Evolutionary conservation across 495 filamentous ascomycete genomes (phyloP).

Genomic region (Endocarpon pusillum): DNA sequence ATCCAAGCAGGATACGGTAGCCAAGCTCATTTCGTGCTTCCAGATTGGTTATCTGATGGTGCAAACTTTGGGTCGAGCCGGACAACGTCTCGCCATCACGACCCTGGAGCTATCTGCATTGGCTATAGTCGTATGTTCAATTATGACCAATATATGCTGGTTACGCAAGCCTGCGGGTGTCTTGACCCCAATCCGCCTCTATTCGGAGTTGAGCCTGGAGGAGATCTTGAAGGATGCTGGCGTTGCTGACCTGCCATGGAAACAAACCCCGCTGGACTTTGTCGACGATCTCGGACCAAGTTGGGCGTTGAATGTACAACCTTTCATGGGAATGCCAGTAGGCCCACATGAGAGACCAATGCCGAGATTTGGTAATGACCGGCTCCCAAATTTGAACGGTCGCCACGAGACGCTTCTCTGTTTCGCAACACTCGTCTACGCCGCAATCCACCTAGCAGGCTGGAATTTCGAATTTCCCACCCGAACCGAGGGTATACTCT

Average conservation of each 20-base stretch:
- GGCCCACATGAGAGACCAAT: constrained; percentile 5
- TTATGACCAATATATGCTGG: constrained; percentile 10
- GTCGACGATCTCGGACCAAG: constrained; percentile 6
- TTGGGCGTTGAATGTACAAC: constrained; percentile 7
- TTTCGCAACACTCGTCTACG: constrained; percentile 3
- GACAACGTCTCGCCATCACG: constrained; percentile 12
- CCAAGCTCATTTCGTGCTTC: constrained; percentile 10
- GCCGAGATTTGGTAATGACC: constrained; percentile 7
- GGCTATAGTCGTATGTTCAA: constrained; percentile 13
- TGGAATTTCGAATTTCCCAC: background rate
- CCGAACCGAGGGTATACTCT: background rate
- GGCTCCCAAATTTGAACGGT: constrained; percentile 7
- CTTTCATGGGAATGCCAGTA: constrained; percentile 4
- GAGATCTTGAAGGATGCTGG: constrained; percentile 11
- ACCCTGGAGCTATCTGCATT: constrained; percentile 17
- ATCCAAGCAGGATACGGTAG: constrained; percentile 14
- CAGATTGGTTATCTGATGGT: constrained; percentile 17
- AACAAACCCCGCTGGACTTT: constrained; percentile 21
- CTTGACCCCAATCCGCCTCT: constrained; percentile 8
- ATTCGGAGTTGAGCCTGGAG: constrained; percentile 6
- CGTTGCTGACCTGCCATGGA: constrained; percentile 8
- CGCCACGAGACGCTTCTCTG: constrained; percentile 4
- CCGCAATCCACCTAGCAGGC: background rate
- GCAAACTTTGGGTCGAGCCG: constrained; percentile 11
- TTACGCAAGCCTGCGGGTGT: constrained; percentile 17